These are phyloP conservation scores for Aspergillus diversus DNA, from an alignment of 495 filamentous ascomycete genomes.

Conservation along the genomic window DNA sequence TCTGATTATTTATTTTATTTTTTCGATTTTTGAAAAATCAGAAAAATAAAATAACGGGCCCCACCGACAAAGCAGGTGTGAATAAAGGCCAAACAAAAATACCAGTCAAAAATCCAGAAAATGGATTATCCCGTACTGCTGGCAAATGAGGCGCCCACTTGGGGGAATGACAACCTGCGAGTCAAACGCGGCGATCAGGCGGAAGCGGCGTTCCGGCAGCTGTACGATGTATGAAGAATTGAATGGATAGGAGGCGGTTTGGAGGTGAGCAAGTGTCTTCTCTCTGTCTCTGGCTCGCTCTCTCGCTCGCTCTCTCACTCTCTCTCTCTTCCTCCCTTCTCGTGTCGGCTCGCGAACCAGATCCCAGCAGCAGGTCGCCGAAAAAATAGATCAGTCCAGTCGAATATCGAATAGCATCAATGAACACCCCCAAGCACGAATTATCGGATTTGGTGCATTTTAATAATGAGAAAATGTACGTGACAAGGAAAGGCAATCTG, in stretches of 20 bases:
- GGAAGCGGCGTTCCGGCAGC: constrained; percentile 30
- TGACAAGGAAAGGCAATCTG: constrained; percentile 17
- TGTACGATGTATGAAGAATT: constrained; percentile 25
- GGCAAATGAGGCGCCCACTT: constrained; percentile 22
- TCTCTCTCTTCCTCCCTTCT: no score
- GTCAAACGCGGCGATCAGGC: constrained; percentile 35
- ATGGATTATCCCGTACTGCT: constrained; percentile 22
- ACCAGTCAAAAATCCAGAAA: constrained; percentile 21
- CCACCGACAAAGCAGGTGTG: constrained; percentile 16
- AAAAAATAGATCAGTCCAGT: constrained; percentile 20
- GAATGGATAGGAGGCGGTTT: constrained; percentile 8
- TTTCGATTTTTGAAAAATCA: constrained; percentile 20
- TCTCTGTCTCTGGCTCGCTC: neutral
- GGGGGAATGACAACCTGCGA: constrained; percentile 25
- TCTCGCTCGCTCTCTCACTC: neutral
- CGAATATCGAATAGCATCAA: neutral
- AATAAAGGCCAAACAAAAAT: constrained; percentile 25
- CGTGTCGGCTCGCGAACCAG: neutral
- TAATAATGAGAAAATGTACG: neutral
- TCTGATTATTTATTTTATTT: constrained; percentile 18
- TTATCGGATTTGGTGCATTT: neutral
- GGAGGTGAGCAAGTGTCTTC: neutral
- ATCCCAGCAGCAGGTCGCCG: neutral
- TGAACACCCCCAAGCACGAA: constrained; percentile 2
- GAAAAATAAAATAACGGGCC: constrained; percentile 13